These are phyloP conservation scores for Clohesyomyces aquaticus DNA, from an alignment of 495 filamentous ascomycete species.

Conservation along the genomic window DNA sequence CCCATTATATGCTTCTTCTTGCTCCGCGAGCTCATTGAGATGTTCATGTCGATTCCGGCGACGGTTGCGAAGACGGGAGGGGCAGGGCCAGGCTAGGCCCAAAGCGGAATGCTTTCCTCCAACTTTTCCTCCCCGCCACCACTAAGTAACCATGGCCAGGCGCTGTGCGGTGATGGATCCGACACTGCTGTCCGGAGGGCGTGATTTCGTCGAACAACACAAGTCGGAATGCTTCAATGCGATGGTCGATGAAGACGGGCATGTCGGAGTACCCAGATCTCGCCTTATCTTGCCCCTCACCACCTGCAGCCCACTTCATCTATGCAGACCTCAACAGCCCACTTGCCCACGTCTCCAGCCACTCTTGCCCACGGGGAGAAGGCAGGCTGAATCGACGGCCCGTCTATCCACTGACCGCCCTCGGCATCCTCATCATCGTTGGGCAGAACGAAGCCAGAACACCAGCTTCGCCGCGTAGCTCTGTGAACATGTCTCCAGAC, in stretches of 20 bases:
- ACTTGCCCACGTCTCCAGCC: neutral
- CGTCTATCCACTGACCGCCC: slow-evolving; percentile 35
- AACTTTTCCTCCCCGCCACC: neutral
- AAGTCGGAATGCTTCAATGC: slow-evolving; percentile 5
- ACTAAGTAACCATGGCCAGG: neutral
- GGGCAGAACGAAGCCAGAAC: slow-evolving; percentile 30
- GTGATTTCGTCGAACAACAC: neutral
- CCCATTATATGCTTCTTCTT: slow-evolving; percentile 20
- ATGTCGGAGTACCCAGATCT: neutral
- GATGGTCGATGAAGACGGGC: neutral
- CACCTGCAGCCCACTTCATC: slow-evolving; percentile 3
- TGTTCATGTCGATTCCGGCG: slow-evolving; percentile 5
- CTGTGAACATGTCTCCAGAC: neutral
- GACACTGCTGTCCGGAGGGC: neutral
- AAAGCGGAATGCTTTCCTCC: slow-evolving; percentile 17
- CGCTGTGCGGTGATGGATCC: slow-evolving; percentile 3
- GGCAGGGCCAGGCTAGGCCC: slow-evolving; percentile 2
- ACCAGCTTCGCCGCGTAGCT: slow-evolving; percentile 11
- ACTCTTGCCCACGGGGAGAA: slow-evolving; percentile 9
- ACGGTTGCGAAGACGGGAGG: slow-evolving; percentile 1
- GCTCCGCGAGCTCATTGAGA: neutral
- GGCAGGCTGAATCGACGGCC: slow-evolving; percentile 39
- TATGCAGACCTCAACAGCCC: neutral
- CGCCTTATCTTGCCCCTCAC: slow-evolving; percentile 26
- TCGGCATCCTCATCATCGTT: slow-evolving; percentile 12